Percentiles rank a stretch among this genome's conserved stretches.
These are phyloP conservation scores for Sugiyamaella valdiviana DNA, from an alignment of 805 yeast species.

Conservation along the genomic window DNA sequence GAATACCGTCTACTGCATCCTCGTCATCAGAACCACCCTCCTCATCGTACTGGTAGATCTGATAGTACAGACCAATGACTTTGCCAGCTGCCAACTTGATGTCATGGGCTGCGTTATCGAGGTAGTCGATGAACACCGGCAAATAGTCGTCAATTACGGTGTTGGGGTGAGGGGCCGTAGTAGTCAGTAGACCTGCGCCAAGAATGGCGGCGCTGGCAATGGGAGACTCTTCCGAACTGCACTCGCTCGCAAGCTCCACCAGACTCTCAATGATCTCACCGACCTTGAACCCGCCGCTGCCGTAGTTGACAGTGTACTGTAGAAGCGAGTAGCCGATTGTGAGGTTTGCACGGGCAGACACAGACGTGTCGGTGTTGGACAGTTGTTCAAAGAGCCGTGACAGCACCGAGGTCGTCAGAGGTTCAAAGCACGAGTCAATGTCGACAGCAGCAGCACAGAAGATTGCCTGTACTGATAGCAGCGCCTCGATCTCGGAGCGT, in stretches of 20 bases:
- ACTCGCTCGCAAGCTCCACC: conserved; percentile 22
- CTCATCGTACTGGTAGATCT: conserved; percentile 40
- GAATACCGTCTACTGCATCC: conserved; percentile 45
- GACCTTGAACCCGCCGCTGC: conserved; percentile 32
- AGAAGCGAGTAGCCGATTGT: conserved; percentile 27
- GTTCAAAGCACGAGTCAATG: conserved; percentile 22
- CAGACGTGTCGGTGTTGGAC: conserved; percentile 8
- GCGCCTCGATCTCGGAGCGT: conserved; percentile 28
- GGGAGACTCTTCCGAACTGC: conserved; percentile 23
- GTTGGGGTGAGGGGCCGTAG: conserved; percentile 34
- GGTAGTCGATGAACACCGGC: conserved; percentile 37
- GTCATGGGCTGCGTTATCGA: conserved; percentile 41
- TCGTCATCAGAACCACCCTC: conserved; percentile 27
- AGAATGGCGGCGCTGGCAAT: conserved; percentile 28
- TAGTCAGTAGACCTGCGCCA: conserved; percentile 24
- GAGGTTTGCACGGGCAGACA: conserved; percentile 20
- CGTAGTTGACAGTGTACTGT: conserved; percentile 27
- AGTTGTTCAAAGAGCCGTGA: conserved; percentile 18
- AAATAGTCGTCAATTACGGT: conserved; percentile 38
- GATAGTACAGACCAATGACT: conserved; percentile 51
- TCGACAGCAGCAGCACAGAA: conserved; percentile 24
- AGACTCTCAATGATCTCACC: conserved; percentile 23
- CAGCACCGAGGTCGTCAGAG: conserved; percentile 12
- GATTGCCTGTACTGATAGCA: conserved; percentile 27
- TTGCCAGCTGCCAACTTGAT: conserved; percentile 51